Evolutionary conservation across 768 basidiomycete species (phyloP), one percentile per base, ranked within the genome.

Genomic region (Pilatotrama ljubarskyi): DNA sequence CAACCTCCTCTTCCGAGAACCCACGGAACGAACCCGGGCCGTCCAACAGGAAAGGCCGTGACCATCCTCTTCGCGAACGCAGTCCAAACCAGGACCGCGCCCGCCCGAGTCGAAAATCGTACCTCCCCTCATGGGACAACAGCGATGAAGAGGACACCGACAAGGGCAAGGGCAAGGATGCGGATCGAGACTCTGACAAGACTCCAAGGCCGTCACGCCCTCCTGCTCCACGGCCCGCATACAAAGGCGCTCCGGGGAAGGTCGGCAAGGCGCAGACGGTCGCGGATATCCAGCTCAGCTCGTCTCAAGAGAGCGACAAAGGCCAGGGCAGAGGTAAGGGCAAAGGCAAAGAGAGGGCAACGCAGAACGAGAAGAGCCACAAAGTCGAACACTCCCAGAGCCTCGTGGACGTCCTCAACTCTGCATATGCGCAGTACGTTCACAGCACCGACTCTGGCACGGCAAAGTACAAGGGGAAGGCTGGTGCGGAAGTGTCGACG

Each of bases 201-300:
- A 67, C 66, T 0, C 66, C 66, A 0, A 57, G 63, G 5, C 58
- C 62, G 2, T 22, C 55, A 9, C 55, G 59, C 1, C 55, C 29
- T 32, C 29, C 58, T 1, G 41, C 18, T 2, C 61, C 64, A 0
- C 52, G 57, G 2, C 64, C 64, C 2, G 55, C 40, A 10, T 36
- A 56, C 25, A 58, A 57, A 20, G 61, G 46, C 13, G 18, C 35
- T 3, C 38, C 32, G 11, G 32, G 49, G 22, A 42, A 48, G 43
- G 2, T 54, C 2, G 41, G 26, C 7, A 61, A 63, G 41, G 40
- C 60, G 3, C 59, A 58, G 20, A 60, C 59, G 14, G 32, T 54
- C 6, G 38, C 56, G 14, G 61, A 59, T 8, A 37, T 62, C 20
- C 42, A 38, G 1, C 11, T 29, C 25, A 18, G 32, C 20, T 43